phyloP scores from a whole-genome alignment of 805 yeast genomes.

The Phaffomyces thermotolerans region DNA sequence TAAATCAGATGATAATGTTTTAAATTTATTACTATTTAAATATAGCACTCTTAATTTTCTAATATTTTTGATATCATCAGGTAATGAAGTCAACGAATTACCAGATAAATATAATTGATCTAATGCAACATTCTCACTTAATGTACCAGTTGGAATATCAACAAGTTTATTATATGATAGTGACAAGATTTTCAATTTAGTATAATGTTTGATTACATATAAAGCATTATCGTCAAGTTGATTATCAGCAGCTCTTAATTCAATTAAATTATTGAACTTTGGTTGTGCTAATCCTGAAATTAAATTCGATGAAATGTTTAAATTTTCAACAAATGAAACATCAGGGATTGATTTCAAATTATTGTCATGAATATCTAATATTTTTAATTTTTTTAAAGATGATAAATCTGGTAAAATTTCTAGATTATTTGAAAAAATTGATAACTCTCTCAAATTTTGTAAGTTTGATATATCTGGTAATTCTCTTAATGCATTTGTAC shows the following conservation, averaged over 20 bases:
- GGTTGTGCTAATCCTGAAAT: slow-evolving; percentile 30
- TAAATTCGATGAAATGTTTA: slow-evolving; percentile 72
- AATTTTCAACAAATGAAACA: slow-evolving; percentile 30
- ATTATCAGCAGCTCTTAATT: slow-evolving; percentile 73
- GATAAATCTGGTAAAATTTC: slow-evolving; percentile 66
- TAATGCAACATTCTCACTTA: slow-evolving; percentile 48
- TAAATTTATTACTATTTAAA: slow-evolving; percentile 78
- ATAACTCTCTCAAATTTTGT: slow-evolving; percentile 53
- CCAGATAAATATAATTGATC: slow-evolving; percentile 75
- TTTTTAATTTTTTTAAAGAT: slow-evolving; percentile 47
- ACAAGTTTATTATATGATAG: slow-evolving; percentile 77
- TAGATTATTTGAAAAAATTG: slow-evolving; percentile 68
- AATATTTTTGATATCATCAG: slow-evolving; percentile 72
- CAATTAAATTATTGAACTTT: slow-evolving; percentile 36
- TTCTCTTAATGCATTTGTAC: slow-evolving; percentile 72
- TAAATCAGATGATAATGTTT: slow-evolving; percentile 83
- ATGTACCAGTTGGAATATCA: slow-evolving; percentile 74
- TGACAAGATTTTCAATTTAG: slow-evolving; percentile 56
- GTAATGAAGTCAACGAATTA: slow-evolving; percentile 67
- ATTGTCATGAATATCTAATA: slow-evolving; percentile 77
- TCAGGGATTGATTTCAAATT: slow-evolving; percentile 64
- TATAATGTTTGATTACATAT: slow-evolving; percentile 53
- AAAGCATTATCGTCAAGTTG: slow-evolving; percentile 72
- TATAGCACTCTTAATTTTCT: slow-evolving; percentile 51
- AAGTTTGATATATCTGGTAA: slow-evolving; percentile 67